Evolutionary conservation across 768 basidiomycete species (phyloP).

Genomic region (Pulveroboletus frians): DNA sequence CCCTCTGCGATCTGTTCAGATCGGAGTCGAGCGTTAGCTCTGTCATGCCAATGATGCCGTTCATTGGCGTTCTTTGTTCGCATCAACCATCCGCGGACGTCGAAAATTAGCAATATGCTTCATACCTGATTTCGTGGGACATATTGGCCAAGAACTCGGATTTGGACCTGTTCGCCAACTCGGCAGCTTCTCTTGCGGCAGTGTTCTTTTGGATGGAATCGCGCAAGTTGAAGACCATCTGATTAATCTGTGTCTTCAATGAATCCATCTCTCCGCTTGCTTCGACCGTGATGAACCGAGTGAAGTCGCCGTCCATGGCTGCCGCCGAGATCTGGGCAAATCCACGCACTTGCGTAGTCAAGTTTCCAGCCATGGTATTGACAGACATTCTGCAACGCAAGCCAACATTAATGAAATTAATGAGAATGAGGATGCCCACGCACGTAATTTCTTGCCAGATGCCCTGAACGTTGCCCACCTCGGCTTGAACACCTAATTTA

Average conservation of each 20-base stretch:
- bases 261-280: conserved; percentile 99
- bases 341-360: conserved; percentile 98
- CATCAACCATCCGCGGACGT: conserved; percentile 8
- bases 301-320: conserved; percentile 98
- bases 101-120: conserved; percentile 8
- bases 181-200: conserved; percentile 93
- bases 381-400: conserved; percentile 67
- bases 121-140: conserved; percentile 92
- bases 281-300: conserved; percentile 98
- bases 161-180: conserved; percentile 95
- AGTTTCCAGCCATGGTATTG: conserved; percentile 94
- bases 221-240: conserved; percentile 97
- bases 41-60: conserved; percentile 99
- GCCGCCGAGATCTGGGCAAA: conserved; percentile 99
- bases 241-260: conserved; percentile 97
- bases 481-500: conserved; percentile 96
- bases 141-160: conserved; percentile 99
- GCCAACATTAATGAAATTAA: not conserved
- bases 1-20: conserved; percentile 87
- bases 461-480: conserved; percentile 94
- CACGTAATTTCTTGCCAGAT: conserved; percentile 99
- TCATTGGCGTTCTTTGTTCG: conserved; percentile 89
- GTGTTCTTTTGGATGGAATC: conserved; percentile 99
- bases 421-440: conserved; percentile 27
- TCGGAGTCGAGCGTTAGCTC: conserved; percentile 96